phyloP scores from a whole-genome alignment of 106 monocot genomes.

The Phalaenopsis aphrodite region DNA sequence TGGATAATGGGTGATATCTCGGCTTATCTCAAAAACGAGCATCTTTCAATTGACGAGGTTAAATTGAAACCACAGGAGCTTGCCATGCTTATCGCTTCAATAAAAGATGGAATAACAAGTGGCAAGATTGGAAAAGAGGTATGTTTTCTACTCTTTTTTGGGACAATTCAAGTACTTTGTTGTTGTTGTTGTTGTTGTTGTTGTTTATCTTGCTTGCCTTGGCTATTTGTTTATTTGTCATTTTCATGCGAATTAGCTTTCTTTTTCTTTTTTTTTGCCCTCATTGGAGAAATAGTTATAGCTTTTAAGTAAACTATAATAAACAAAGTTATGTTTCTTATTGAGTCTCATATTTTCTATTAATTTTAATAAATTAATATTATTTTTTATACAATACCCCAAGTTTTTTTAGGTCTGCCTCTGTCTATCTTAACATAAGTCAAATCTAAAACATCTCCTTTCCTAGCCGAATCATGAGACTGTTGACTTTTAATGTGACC shows the following conservation, averaged over 20 bases:
- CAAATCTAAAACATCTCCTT: no score
- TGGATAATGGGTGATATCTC: constrained; percentile 99
- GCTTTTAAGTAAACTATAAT: neutral
- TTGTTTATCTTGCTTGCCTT: neutral
- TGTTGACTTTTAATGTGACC: no score
- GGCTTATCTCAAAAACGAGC: constrained; percentile 81
- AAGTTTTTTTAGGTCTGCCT: no score
- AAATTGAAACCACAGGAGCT: constrained; percentile 79
- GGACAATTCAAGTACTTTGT: neutral
- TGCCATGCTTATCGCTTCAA: constrained; percentile 77
- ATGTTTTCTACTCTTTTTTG: neutral
- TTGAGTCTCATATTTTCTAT: no score
- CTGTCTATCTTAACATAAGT: no score
- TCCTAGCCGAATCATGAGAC: no score
- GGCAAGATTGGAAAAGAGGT: constrained; percentile 99
- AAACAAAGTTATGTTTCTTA: neutral
- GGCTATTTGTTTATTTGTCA: neutral
- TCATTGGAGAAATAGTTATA: neutral
- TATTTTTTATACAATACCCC: no score
- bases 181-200: neutral
- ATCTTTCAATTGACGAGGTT: constrained; percentile 62
- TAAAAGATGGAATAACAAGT: constrained; percentile 84
- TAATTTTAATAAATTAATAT: no score
- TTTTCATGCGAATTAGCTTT: neutral
- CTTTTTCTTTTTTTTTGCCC: neutral